Evolutionary conservation across 1,139 yeast genomes (phyloP), one percentile per base, ranked within the genome.

Genomic region (Geotrichum phurueaensis): DNA sequence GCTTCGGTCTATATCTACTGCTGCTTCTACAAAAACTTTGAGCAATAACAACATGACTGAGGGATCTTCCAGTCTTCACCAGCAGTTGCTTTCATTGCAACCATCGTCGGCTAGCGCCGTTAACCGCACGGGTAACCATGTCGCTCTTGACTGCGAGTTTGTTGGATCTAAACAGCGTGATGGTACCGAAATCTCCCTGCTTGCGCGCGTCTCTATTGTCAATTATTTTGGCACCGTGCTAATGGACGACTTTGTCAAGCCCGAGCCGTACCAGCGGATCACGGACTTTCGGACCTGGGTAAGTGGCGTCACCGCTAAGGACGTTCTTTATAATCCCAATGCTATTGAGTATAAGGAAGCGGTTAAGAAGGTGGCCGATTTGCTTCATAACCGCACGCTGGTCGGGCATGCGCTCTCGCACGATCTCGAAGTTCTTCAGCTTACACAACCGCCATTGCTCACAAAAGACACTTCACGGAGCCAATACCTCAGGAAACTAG

Each of bases 271-370:
- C 48, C 91, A 86, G 66, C 77, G 76, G 59, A 96, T 92, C 1
- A 85, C 92, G 0, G 96, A 91, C 72, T 92, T 95, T 91, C 80
- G 97, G 71, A 92, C 97, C 0, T 85, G 92, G 89, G 96, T 89
- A n/a, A 86, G 95, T 71, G 98, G 98, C 18, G 83, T 92, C 2
- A 78, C 85, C 1, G 88, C 96, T 0, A 73, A 48, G 23, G 48
- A 33, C 1, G 50, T 57, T 4, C 52, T 50, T 3, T 36, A 58
- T 25, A 58, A 58, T 39, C 55, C 55, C 1, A 22, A 50, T 43
- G 97, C 96, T 0, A 78, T 86, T 0, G 65, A 82, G 0, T 87
- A 88, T 67, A 78, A 81, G 64, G 82, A 83, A 43, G 96, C 95
- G 0, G 96, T 87, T 69, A 66, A 74, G 15, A 76, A 76, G 60